Base-by-base conservation (phyloP, 2,329 filamentous ascomycete species). In the Aspergillus quadrilineatus region DNA sequence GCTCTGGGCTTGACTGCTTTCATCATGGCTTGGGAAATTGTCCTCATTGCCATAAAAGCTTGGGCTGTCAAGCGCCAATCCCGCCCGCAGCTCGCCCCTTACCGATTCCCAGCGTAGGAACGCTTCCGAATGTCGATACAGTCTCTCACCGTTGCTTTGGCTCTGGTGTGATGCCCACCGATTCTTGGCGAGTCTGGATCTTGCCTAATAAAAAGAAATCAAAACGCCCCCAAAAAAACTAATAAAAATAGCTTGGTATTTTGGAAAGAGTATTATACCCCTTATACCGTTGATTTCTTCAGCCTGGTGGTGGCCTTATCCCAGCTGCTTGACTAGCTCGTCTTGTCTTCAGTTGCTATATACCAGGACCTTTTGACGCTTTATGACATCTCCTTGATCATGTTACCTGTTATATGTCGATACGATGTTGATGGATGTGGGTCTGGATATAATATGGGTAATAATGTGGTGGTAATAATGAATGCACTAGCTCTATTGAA, bases 1-100 rank as follows among this genome's bases (percentile, higher is more conserved):
- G 89, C 86, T 8, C 89, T 95, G 84, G 93, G 92, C 2, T 71
- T 95, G 6, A 89, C 91, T 1, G 88, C 87, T 1, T 80, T 96
- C 50, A 74, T 96, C 50, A 93, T 97, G 89, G 87, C 92, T 0
- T 96, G 90, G 86, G 83, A 89, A 53, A 82, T 95, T 17, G 68
- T 92, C 29, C 78, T 89, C 9, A 84, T 97, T 58, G 88, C 91
- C 28, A 76, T 96, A 69, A 97, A 96, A 75, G 92, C 92, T 28
- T 96, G 91, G 91, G 91, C 90, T 4, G 74, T 84, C 14, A 77
- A 75, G 66, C 77, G 71, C 56, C 73, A 79, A 56, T 61, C 65
- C 43, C 65, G 65, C 17, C 61, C 69, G 4, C 64, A 65, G 52
- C 61, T 69, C n/a, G 61, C 63, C 43, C 57, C 63, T 12, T 73